Evolutionary conservation across 2,329 filamentous ascomycete species (phyloP), one percentile per base, ranked within the genome.

Genomic region (Hypoxylon sp.): DNA sequence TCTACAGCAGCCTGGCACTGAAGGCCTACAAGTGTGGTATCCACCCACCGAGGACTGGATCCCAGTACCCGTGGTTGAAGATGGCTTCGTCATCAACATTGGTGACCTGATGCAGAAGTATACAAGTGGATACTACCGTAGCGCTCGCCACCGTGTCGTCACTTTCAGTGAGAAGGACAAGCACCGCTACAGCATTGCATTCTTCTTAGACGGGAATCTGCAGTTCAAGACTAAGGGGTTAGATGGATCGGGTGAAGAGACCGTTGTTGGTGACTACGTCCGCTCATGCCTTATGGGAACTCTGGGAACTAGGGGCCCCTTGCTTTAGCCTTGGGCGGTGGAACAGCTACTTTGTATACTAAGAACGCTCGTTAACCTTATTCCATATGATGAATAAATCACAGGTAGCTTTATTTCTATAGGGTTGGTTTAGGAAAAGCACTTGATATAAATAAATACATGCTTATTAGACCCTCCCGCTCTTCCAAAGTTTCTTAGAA

Each of bases 41-140:
- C 22, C 26, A 13, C 22, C 13, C 2, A 24, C 14, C 2, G 64
- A 74, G 63, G 65, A 66, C 3, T 78, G 75, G 76, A 63, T 77
- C 8, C 67, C 70, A 0, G 77, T 81, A 1, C 74, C 76, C 0
- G 73, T 74, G 3, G 68, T 74, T 9, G 70, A 76, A 60, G 73
- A 75, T 14, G 72, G 71, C 1, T 80, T 75, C 44, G 78, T 82
- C 8, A 78, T 81, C 54, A 81, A 82, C 44, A 74, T 78, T 9
- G 79, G 79, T 1, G 79, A 81, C 53, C 74, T 80, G 73, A 68
- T 81, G 55, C 67, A 77, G 68, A 73, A 71, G 11, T 78, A 70
- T 52, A 74, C 76, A 0, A 74, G 67, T 0, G 76, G 74, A 2
- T 68, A 67, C 19, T 78, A 78, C 44, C 69, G 66, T 17, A 77